Base-by-base conservation (phyloP, 2,329 filamentous ascomycete genomes). In the Talaromyces sp. region DNA sequence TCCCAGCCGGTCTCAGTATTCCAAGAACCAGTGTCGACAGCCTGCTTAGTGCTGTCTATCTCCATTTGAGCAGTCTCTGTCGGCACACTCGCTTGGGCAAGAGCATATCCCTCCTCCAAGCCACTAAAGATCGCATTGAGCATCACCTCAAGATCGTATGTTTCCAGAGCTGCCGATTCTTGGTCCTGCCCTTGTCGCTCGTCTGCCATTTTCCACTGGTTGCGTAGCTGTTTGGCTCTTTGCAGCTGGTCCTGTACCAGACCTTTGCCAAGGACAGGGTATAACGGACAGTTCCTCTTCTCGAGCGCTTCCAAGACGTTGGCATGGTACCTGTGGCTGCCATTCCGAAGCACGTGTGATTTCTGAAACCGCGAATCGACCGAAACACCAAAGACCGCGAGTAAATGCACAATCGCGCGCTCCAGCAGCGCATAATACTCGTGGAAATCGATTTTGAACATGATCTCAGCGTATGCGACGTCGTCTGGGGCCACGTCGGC, bases 371-470 rank as follows among this genome's bases (percentile, higher is more conserved):
- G 69, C 0, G 76, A 72, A 0, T 78, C 73, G 0, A 91, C 77
- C 0, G 72, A 70, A 5, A 90, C 79, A 8, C 83, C 85, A 62
- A 87, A 88, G 0, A 90, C 82, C 0, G 81, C 81, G n/a, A 90
- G 81, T 0, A 90, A 76, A 54, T 88, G 83, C 1, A 90, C 86
- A 8, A 91, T 78, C 0, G 87, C 88, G 32, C 89, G 84, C 74
- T 92, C 89, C 7, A 91, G 82, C 39, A 90, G 81, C 57, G 85
- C 85, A 75, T 91, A 91, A 72, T 88, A 91, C 69, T 92, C 89
- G 73, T 89, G 87, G 65, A 91, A 92, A 69, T 91, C 89, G 8
- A 91, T 81, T 72, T 91, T 91, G 78, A 91, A 91, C 81, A 90
- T 90, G 17, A 84, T 80, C 72, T 88, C 85, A 0, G 83, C 83